These are phyloP conservation scores for Talaromyces verruculosus DNA, from an alignment of 2,329 filamentous ascomycete species.

Conservation along the genomic window DNA sequence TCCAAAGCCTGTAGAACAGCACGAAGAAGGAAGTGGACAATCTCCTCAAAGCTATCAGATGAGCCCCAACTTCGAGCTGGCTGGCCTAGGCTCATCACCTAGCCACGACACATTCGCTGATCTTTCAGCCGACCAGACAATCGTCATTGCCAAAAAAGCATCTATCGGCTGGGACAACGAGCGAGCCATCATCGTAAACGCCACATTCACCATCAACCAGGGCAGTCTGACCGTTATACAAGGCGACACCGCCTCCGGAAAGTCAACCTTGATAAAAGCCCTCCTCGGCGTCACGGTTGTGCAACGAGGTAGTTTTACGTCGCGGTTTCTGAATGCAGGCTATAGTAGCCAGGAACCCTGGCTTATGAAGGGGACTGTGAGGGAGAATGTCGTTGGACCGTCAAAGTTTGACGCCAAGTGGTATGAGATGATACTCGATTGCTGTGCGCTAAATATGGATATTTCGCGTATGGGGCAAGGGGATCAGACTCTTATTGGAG, in stretches of 20 bases:
- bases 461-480: conserved; percentile 42
- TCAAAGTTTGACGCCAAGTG: conserved; percentile 30
- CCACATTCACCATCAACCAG: background rate
- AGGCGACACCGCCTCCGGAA: conserved; percentile 1
- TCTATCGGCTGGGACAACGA: background rate
- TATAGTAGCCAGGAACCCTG: conserved; percentile 40
- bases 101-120: background rate
- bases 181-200: background rate
- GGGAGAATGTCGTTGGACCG: conserved; percentile 31
- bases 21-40: background rate
- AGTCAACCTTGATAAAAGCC: background rate
- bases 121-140: background rate
- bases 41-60: background rate
- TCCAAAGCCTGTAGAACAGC: background rate
- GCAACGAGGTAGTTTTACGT: background rate
- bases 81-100: background rate
- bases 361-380: conserved; percentile 33
- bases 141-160: background rate
- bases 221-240: conserved; percentile 7
- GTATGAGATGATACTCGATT: conserved; percentile 30
- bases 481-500: conserved; percentile 52
- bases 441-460: conserved; percentile 38
- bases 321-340: conserved; percentile 23
- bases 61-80: background rate
- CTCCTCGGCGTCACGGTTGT: background rate